These are phyloP conservation scores for Ascoidea rubescens DNA, from an alignment of 805 yeast genomes.

Conservation along the genomic window DNA sequence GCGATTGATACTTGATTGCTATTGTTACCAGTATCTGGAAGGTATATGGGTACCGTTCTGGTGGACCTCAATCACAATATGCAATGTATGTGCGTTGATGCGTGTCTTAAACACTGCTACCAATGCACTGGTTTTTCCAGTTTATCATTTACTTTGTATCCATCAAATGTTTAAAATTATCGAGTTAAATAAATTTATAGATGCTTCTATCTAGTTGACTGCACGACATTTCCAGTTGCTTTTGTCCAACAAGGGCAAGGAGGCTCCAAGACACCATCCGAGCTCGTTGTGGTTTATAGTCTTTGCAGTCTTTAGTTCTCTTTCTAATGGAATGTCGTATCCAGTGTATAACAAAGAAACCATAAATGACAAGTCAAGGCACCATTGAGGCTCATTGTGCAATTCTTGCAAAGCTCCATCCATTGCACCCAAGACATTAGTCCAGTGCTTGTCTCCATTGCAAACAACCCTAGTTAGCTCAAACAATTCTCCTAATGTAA, in stretches of 20 bases:
- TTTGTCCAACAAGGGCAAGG: conserved; percentile 73
- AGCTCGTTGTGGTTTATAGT: conserved; percentile 80
- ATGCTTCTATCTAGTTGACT: neutral
- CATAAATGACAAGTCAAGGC: conserved; percentile 84
- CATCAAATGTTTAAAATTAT: no score
- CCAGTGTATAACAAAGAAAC: conserved; percentile 89
- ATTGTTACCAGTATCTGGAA: no score
- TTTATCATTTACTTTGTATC: no score
- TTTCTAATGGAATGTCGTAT: conserved; percentile 78
- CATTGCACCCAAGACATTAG: conserved; percentile 46
- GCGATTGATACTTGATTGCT: neutral
- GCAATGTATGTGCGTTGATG: neutral
- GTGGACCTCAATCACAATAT: no score
- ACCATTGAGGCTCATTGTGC: conserved; percentile 80
- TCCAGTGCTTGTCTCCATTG: conserved; percentile 68
- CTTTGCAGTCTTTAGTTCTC: conserved; percentile 89
- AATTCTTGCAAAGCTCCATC: conserved; percentile 55
- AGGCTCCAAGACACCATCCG: conserved; percentile 99
- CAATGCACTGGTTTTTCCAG: no score
- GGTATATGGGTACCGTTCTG: neutral
- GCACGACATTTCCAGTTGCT: conserved; percentile 54
- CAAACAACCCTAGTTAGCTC: conserved; percentile 80
- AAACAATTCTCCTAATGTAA: conserved; percentile 70
- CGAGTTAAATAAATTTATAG: no score
- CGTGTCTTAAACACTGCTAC: neutral